These are phyloP conservation scores for Tylopilus sp. DNA, from an alignment of 1,284 basidiomycete species.

Conservation along the genomic window DNA sequence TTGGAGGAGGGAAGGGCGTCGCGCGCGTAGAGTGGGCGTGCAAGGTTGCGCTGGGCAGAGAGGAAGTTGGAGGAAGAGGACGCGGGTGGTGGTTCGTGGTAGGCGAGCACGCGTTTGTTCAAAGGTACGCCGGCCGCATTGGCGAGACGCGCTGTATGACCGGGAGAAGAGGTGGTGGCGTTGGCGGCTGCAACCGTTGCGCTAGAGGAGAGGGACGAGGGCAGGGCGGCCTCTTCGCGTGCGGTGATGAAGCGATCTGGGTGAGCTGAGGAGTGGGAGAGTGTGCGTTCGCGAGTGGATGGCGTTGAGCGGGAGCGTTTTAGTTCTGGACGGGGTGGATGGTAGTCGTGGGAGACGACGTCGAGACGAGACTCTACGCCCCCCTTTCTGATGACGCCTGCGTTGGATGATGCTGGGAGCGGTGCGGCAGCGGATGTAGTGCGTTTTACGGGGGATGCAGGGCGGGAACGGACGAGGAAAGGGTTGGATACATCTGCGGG, in stretches of 20 bases:
- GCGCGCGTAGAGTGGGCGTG: conserved; percentile 67
- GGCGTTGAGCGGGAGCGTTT: conserved; percentile 72
- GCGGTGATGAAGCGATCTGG: conserved; percentile 74
- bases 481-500: conserved; percentile 56
- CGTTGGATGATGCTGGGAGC: conserved; percentile 57
- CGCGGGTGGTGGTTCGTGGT: conserved; percentile 71
- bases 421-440: conserved; percentile 47
- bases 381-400: conserved; percentile 67
- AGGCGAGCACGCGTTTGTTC: conserved; percentile 72
- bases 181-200: conserved; percentile 42
- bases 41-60: conserved; percentile 68
- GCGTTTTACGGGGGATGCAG: conserved; percentile 62
- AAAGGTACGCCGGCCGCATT: conserved; percentile 70
- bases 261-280: conserved; percentile 40
- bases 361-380: conserved; percentile 72
- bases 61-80: conserved; percentile 67
- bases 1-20: conserved; percentile 60
- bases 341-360: conserved; percentile 61
- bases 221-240: conserved; percentile 54
- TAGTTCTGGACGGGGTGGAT: conserved; percentile 54
- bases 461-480: conserved; percentile 53
- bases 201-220: conserved; percentile 61
- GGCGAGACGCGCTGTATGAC: conserved; percentile 71
- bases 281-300: conserved; percentile 38
- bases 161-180: conserved; percentile 46